These are phyloP conservation scores for Tephrocybe sp. DNA, from an alignment of 768 basidiomycete genomes.

Conservation along the genomic window DNA sequence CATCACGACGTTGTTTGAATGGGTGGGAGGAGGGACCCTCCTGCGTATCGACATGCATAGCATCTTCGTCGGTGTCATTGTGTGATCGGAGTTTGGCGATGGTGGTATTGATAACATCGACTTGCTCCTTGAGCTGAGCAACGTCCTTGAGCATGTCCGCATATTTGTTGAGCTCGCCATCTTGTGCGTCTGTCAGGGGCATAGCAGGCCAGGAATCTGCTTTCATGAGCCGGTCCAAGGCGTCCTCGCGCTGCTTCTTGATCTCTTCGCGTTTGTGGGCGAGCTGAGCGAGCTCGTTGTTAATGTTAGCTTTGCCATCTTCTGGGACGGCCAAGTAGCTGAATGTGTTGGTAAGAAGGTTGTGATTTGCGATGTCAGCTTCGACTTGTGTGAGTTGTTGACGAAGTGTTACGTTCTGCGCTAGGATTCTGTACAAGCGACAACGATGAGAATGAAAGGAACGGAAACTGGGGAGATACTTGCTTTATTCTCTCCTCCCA, in stretches of 20 bases:
- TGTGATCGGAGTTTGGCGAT: conserved; percentile 17
- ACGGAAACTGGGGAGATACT: background rate
- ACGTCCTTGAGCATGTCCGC: conserved; percentile 21
- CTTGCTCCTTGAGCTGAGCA: conserved; percentile 21
- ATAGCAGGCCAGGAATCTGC: conserved; percentile 29
- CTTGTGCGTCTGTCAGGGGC: conserved; percentile 19
- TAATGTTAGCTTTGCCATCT: conserved; percentile 14
- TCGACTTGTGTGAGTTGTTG: conserved; percentile 17
- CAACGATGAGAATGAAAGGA: background rate
- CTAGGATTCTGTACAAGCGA: conserved; percentile 8
- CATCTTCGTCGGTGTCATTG: background rate
- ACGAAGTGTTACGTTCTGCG: conserved; percentile 7
- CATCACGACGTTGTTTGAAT: conserved; percentile 29
- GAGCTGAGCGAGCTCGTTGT: conserved; percentile 18
- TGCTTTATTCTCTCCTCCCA: conserved; percentile 28
- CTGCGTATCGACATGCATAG: conserved; percentile 16
- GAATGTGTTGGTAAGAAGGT: conserved; percentile 15
- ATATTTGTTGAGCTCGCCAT: conserved; percentile 18
- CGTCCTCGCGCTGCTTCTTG: conserved; percentile 16
- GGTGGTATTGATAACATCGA: conserved; percentile 21
- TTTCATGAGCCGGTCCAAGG: conserved; percentile 19
- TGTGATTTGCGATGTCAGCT: conserved; percentile 15
- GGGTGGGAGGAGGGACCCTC: conserved; percentile 17
- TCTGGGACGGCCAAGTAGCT: conserved; percentile 15
- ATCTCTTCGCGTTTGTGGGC: conserved; percentile 20